phyloP scores from a whole-genome alignment of 129 eudicot species.

The Calendula officinalis region DNA sequence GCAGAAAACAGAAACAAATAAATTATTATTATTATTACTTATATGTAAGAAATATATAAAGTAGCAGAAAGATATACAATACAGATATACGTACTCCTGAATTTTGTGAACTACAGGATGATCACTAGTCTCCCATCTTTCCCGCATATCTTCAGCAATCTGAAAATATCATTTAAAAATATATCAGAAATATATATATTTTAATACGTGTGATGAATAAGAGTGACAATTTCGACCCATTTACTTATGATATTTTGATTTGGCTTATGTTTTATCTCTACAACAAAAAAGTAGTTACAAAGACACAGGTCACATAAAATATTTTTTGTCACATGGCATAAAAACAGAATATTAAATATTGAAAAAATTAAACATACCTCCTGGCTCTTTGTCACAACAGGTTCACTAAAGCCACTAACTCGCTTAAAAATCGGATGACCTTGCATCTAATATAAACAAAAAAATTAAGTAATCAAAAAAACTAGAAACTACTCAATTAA shows the following conservation, averaged over 20 bases:
- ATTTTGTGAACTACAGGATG: conserved; percentile 89
- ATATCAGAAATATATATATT: too few species aligned
- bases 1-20: background rate
- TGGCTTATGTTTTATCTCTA: too few species aligned
- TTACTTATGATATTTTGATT: too few species aligned
- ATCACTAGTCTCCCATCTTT: conserved; percentile 94
- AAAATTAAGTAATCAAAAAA: too few species aligned
- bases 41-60: background rate
- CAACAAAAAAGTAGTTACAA: too few species aligned
- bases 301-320: too few species aligned
- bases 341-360: too few species aligned
- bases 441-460: conserved; percentile 46
- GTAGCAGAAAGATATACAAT: conserved; percentile 4
- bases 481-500: background rate
- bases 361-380: conserved; percentile 48
- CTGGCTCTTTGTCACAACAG: conserved; percentile 79
- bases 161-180: conserved; percentile 35
- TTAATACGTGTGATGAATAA: too few species aligned
- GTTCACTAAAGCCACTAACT: conserved; percentile 70
- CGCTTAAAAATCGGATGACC: conserved; percentile 84
- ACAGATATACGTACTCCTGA: conserved; percentile 68
- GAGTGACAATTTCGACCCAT: too few species aligned
- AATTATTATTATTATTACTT: background rate
- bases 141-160: conserved; percentile 93
- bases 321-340: too few species aligned